A percentile compares a stretch with the other conserved stretches of the same genome.
phyloP scores from a whole-genome alignment of 2,329 filamentous ascomycete genomes.

The Corynespora cassiicola region DNA sequence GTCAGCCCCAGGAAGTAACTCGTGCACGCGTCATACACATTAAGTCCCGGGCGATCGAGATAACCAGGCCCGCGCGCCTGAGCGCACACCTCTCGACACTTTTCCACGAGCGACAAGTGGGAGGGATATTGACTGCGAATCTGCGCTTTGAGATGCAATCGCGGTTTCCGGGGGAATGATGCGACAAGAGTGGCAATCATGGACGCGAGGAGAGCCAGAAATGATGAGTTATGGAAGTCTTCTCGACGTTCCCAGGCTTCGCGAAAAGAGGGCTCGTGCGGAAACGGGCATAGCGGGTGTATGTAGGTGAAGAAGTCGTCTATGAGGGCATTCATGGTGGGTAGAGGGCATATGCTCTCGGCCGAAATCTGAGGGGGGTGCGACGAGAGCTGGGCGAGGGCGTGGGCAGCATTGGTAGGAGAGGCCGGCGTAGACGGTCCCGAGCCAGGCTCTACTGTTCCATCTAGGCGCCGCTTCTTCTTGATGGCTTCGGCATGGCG shows the following conservation, averaged over 20 bases:
- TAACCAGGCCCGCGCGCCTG: constrained; percentile 68
- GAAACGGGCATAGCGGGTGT: constrained; percentile 77
- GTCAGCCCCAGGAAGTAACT: constrained; percentile 77
- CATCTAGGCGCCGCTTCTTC: constrained; percentile 61
- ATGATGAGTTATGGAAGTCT: constrained; percentile 70
- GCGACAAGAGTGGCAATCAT: constrained; percentile 78
- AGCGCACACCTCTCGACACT: constrained; percentile 73
- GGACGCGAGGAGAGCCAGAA: constrained; percentile 73
- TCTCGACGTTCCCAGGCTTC: constrained; percentile 71
- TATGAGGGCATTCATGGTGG: constrained; percentile 71
- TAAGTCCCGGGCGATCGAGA: constrained; percentile 61
- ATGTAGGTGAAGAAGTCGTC: constrained; percentile 87
- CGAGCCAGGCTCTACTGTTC: constrained; percentile 49
- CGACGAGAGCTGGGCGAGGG: constrained; percentile 57
- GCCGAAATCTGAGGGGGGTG: constrained; percentile 58
- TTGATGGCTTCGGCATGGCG: constrained; percentile 72
- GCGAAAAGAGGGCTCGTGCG: constrained; percentile 79
- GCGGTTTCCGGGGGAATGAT: constrained; percentile 75
- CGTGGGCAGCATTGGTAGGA: constrained; percentile 60
- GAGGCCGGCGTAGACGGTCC: constrained; percentile 55
- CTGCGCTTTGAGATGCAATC: constrained; percentile 72
- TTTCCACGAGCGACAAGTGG: constrained; percentile 72
- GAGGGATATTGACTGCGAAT: constrained; percentile 71
- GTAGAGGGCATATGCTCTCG: constrained; percentile 74
- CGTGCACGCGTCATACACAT: constrained; percentile 70